phyloP scores from a whole-genome alignment of 768 basidiomycete genomes.

The Rhizopogon vinicolor region DNA sequence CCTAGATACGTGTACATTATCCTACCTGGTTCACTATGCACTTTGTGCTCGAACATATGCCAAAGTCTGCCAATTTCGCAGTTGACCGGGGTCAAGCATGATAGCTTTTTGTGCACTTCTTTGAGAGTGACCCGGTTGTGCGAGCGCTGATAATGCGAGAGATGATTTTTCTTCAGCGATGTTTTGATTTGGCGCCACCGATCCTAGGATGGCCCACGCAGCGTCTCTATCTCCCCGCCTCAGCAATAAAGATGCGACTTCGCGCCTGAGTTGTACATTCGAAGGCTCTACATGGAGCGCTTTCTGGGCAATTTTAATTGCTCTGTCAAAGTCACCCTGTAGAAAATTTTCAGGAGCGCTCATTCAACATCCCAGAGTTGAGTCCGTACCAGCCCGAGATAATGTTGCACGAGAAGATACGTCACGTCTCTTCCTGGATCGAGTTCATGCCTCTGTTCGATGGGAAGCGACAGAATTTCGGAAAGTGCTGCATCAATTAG shows the following conservation, averaged over 20 bases:
- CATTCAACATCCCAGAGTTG: background rate
- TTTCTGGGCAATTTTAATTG: slow-evolving; percentile 50
- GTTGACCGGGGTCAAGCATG: slow-evolving; percentile 46
- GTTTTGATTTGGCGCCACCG: slow-evolving; percentile 24
- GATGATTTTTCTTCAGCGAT: slow-evolving; percentile 34
- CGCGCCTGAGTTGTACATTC: slow-evolving; percentile 40
- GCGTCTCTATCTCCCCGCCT: slow-evolving; percentile 38
- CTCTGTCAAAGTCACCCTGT: slow-evolving; percentile 47
- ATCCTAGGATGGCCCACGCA: slow-evolving; percentile 45
- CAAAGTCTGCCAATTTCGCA: slow-evolving; percentile 53
- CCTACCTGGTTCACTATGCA: slow-evolving; percentile 11
- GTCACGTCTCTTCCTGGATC: slow-evolving; percentile 71
- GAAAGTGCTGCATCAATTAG: slow-evolving; percentile 84
- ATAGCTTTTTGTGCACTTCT: slow-evolving; percentile 58
- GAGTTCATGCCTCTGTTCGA: slow-evolving; percentile 57
- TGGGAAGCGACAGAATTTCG: slow-evolving; percentile 67
- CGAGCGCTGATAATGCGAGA: slow-evolving; percentile 48
- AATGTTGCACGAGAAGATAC: slow-evolving; percentile 67
- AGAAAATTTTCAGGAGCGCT: background rate
- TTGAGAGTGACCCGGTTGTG: slow-evolving; percentile 30
- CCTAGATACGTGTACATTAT: background rate
- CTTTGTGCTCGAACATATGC: slow-evolving; percentile 44
- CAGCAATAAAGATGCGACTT: slow-evolving; percentile 52
- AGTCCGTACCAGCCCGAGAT: slow-evolving; percentile 61
- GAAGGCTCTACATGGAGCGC: slow-evolving; percentile 56